Base-by-base conservation (phyloP, 2,329 filamentous ascomycete species). In the Aurifilum marmelostoma region DNA sequence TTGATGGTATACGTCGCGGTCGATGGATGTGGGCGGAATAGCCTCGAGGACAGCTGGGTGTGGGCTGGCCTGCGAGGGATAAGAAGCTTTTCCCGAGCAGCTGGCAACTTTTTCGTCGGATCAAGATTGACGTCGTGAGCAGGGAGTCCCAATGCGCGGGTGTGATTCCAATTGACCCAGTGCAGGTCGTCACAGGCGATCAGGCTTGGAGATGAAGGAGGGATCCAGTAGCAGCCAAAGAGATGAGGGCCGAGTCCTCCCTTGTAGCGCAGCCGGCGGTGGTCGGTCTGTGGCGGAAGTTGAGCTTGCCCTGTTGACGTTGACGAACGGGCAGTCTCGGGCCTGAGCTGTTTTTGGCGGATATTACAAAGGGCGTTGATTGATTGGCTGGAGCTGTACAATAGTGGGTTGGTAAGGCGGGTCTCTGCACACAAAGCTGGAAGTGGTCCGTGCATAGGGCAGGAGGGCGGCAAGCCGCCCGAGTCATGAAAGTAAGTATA, bases 351-450 rank as follows among this genome's bases (percentile, higher is more conserved):
- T 50, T 68, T 67, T 65, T 63, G 52, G 66, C 66, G 54, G 66
- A 67, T 67, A 73, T 75, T 73, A 75, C 73, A 74, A 73, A 69
- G 50, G 47, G 65, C 27, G 27, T 4, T 0, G 2, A 21, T 1
- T 75, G 73, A 72, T 75, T 75, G 73, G 73, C 60, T 64, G 52
- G 34, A 47, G 18, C 4, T 7, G 29, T 6, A 8, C 4, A 47
- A 11, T 47, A 16, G 43, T 16, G n/a, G n/a, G n/a, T n/a, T n/a
- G 9, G 21, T n/a, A 8, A 11, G 18, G 43, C 43, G 43, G 43
- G 7, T 8, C 21, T 16, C 43, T 21, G 43, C 43, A 47, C 43
- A 47, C 43, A 47, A 21, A 47, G 43, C 43, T n/a, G 64, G 5
- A 5, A n/a, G 32, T 32, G n/a, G 3, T 41, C 8, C 41, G n/a